Evolutionary conservation across 768 basidiomycete species (phyloP).

Genomic region (Chiua virens): DNA sequence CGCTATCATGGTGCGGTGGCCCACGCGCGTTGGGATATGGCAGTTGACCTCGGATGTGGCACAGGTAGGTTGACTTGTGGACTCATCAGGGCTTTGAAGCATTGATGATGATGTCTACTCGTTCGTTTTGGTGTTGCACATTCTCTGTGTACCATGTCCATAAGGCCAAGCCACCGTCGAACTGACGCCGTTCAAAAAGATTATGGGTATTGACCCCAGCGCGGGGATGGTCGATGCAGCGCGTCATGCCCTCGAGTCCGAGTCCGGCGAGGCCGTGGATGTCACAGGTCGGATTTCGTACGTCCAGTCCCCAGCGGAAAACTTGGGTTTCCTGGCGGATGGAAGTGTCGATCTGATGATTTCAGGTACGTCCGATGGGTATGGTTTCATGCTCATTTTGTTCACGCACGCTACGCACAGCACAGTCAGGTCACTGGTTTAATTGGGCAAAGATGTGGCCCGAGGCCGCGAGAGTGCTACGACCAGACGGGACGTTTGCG

Average conservation of each 20-base stretch:
- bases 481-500: conserved; percentile 61
- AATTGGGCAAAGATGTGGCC: conserved; percentile 71
- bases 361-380: conserved; percentile 57
- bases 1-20: conserved; percentile 47
- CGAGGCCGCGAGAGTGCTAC: conserved; percentile 59
- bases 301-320: conserved; percentile 51
- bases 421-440: conserved; percentile 86
- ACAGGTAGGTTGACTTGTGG: conserved; percentile 51
- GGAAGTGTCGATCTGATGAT: conserved; percentile 67
- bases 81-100: too few relatives aligned
- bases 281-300: conserved; percentile 31
- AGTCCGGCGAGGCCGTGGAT: too few relatives aligned
- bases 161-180: conserved; percentile 75
- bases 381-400: too few relatives aligned
- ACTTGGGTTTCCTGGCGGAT: conserved; percentile 48
- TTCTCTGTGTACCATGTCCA: too few relatives aligned
- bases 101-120: too few relatives aligned
- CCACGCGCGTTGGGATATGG: conserved; percentile 46
- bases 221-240: conserved; percentile 67
- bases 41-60: conserved; percentile 81
- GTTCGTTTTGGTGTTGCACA: too few relatives aligned
- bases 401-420: conserved; percentile 52
- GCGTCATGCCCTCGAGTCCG: conserved; percentile 15
- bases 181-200: conserved; percentile 54
- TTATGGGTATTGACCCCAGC: conserved; percentile 75